Evolutionary conservation across 257 asterid species (phyloP).

Genomic region (Avicennia marina): DNA sequence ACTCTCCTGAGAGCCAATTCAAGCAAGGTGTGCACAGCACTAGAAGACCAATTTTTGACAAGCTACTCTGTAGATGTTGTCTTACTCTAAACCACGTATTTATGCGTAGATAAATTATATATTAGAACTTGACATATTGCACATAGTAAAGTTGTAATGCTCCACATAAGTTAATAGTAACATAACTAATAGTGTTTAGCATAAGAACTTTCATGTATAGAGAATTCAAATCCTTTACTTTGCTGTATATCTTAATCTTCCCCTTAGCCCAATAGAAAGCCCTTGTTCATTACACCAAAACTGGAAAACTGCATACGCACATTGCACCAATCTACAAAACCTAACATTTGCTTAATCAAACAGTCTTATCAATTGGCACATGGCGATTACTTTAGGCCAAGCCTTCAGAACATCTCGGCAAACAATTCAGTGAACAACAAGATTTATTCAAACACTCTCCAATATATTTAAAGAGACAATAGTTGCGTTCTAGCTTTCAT

Average conservation of each 20-base stretch:
- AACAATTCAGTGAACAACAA: background rate
- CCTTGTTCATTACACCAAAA: background rate
- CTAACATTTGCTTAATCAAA: background rate
- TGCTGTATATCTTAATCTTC: background rate
- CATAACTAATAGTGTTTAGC: background rate
- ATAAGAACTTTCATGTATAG: background rate
- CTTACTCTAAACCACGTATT: background rate
- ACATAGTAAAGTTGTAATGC: background rate
- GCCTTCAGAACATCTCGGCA: background rate
- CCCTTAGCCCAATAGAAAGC: background rate
- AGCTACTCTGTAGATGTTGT: background rate
- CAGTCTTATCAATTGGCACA: background rate
- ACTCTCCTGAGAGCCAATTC: background rate
- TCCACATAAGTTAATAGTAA: background rate
- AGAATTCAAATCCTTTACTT: background rate
- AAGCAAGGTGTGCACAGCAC: background rate
- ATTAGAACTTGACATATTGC: background rate
- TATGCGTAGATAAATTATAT: background rate
- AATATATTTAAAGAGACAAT: background rate
- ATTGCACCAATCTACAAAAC: background rate
- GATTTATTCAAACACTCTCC: background rate
- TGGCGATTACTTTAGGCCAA: background rate
- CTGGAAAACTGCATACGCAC: background rate
- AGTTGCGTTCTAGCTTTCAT: background rate
- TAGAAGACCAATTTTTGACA: conserved; percentile 3